These are phyloP conservation scores for Harringtonia lauricola DNA, from an alignment of 2,329 filamentous ascomycete genomes.

Conservation along the genomic window DNA sequence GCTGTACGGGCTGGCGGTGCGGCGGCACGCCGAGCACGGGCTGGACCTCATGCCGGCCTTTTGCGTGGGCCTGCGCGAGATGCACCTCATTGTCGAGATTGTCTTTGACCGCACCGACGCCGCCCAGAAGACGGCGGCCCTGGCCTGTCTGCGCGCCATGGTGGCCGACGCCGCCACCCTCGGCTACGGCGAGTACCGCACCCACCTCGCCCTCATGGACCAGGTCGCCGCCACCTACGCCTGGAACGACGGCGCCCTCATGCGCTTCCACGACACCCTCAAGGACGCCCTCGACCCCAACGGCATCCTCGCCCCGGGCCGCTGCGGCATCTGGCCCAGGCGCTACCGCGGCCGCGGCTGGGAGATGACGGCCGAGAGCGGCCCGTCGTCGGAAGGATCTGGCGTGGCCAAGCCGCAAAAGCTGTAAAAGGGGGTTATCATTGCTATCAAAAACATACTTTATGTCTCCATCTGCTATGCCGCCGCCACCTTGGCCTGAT, in stretches of 20 bases:
- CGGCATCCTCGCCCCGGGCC: conserved; percentile 21
- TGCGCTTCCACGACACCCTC: conserved; percentile 27
- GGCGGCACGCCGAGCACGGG: conserved; percentile 21
- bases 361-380: conserved; percentile 23
- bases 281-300: conserved; percentile 31
- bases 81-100: conserved; percentile 23
- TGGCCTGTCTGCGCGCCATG: conserved; percentile 18
- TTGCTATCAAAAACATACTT: background rate
- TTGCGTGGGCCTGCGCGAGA: conserved; percentile 23
- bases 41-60: conserved; percentile 30
- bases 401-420: conserved; percentile 12
- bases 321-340: conserved; percentile 21
- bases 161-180: conserved; percentile 25
- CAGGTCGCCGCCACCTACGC: conserved; percentile 30
- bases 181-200: conserved; percentile 32
- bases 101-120: conserved; percentile 19
- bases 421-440: background rate
- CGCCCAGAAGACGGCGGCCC: conserved; percentile 14
- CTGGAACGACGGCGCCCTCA: conserved; percentile 27
- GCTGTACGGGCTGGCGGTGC: conserved; percentile 24
- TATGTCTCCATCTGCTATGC: background rate
- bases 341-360: conserved; percentile 22
- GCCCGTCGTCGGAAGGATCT: conserved; percentile 17
- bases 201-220: conserved; percentile 32
- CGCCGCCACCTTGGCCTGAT: conserved; percentile 4